Evolutionary conservation across 2,329 filamentous ascomycete genomes (phyloP).

Genomic region (Curvularia eragrostidis): DNA sequence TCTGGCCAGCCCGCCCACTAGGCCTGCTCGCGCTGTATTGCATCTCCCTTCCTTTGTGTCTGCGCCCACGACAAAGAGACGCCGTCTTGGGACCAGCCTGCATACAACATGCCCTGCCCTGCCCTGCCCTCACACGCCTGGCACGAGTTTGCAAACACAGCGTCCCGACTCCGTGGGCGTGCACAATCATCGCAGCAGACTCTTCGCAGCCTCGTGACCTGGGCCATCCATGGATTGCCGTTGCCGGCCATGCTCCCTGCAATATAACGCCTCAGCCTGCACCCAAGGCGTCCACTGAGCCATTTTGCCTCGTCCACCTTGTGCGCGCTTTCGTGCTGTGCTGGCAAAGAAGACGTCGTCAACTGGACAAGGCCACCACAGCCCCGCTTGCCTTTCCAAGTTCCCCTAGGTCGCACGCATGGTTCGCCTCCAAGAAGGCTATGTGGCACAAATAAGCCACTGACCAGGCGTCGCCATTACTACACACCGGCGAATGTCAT

Average conservation of each 20-base stretch:
- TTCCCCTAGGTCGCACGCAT: constrained; percentile 4
- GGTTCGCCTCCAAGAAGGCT: constrained; percentile 9
- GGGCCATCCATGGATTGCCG: constrained; percentile 21
- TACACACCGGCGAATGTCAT: background rate
- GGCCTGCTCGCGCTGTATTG: too few species aligned
- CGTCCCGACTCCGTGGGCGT: background rate
- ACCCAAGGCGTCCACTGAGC: constrained; percentile 21
- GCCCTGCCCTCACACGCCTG: constrained; percentile 3
- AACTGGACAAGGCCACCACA: background rate
- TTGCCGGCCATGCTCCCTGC: constrained; percentile 27
- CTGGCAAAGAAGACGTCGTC: constrained; percentile 20
- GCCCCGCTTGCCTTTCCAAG: constrained; percentile 3
- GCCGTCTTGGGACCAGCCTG: background rate
- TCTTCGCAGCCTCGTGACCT: constrained; percentile 23
- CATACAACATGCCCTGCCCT: background rate
- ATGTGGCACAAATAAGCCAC: constrained; percentile 25
- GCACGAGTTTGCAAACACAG: background rate
- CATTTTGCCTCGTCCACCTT: constrained; percentile 19
- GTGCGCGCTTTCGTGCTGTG: constrained; percentile 32
- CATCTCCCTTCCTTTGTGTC: too few species aligned
- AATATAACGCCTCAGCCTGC: constrained; percentile 24
- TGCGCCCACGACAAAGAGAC: background rate
- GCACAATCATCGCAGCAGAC: constrained; percentile 1
- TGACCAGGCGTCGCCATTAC: constrained; percentile 13
- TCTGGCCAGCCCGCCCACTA: too few species aligned